Evolutionary conservation across 495 filamentous ascomycete genomes (phyloP), one percentile per base, ranked within the genome.

Genomic region (Talaromyces adpressus): DNA sequence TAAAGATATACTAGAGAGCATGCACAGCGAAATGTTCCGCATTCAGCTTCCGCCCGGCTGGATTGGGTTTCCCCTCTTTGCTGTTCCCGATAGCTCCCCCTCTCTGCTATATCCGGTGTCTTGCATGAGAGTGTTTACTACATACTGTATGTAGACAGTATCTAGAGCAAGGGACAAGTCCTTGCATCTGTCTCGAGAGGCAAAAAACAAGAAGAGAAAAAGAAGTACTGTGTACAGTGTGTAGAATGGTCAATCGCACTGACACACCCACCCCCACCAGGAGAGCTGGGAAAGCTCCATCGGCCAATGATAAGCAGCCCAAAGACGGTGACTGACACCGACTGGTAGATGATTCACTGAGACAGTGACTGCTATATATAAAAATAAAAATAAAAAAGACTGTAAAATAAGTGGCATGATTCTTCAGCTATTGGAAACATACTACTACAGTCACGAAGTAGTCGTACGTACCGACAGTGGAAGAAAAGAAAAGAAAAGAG

Each of bases 11-110:
- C 4, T 27, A 29, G 22, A 27, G 27, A 27, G 22, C 11, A 56
- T 56, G 52, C 52, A 56, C 52, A 56, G 52, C 27, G 52, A 49
- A 22, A 49, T 56, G 52, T 56, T 56, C 52, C 52, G 52, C 52
- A 56, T 56, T 56, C 52, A 56, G 52, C 52, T 56, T n/a, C 51
- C 51, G 51, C 51, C 51, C n/a, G 22, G 51, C 27, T 22, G 51
- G 51, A 7, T 53, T 22, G 51, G 51, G 22, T 53, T 53, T 29
- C 41, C 41, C 41, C 41, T 47, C 41, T 47, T 20, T 20, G 14
- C n/a, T 18, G 45, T 49, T 49, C 45, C 41, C 45, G n/a, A 49
- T 20, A 49, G 45, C 45, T 49, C 45, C 45, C 39, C 45, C 45
- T 49, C 45, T 2, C n/a, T 49, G 9, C 45, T 49, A 3, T 14